Base-by-base conservation (phyloP, 768 basidiomycete species). In the Phlegmacium glaucopus region DNA sequence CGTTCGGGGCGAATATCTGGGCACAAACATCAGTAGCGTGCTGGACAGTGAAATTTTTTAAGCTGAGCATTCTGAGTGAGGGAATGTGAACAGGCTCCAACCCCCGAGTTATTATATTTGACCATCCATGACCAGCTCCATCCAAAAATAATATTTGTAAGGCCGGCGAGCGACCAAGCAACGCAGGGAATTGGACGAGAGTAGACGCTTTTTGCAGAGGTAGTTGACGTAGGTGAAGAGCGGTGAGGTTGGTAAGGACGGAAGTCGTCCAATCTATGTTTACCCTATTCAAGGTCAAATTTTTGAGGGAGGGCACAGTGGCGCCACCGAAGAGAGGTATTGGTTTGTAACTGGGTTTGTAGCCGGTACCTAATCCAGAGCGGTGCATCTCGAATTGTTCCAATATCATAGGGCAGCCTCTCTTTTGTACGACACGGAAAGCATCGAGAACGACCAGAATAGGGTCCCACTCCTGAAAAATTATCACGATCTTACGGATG, bases 331-430 rank as follows among this genome's bases (percentile, higher is more conserved):
- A 76, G 26, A 83, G 65, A 2, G 74, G 55, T 18, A 67, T 59
- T 27, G 70, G 62, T 17, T 59, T 48, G 51, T 61, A 62, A 34
- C 55, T 54, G 16, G 67, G 64, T 36, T 69, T 59, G 54, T 70
- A 76, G 9, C 64, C 73, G 8, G 55, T 42, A 9, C 76, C 78
- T 17, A 71, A 49, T 4, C 79, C 80, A 11, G 68, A 66, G 27
- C 83, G 79, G 62, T 86, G 84, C 22, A 90, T 61, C 62, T 87
- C 85, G 52, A 88, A 65, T 25, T 78, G 78, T 52, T 83, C 74
- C n/a, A 90, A 59, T 34, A 64, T 67, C 50, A 77, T 68, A 13
- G 72, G 63, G 22, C 56, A 50, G 3, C 68, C 64, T 9, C 61
- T 49, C 25, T 53, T 54, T 7, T 68, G 71, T 2, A 69, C 66